Percentiles rank a stretch among this genome's conserved stretches.
Conservation (phyloP, 768 basidiomycete genomes). For the Amanita muscaria region DNA sequence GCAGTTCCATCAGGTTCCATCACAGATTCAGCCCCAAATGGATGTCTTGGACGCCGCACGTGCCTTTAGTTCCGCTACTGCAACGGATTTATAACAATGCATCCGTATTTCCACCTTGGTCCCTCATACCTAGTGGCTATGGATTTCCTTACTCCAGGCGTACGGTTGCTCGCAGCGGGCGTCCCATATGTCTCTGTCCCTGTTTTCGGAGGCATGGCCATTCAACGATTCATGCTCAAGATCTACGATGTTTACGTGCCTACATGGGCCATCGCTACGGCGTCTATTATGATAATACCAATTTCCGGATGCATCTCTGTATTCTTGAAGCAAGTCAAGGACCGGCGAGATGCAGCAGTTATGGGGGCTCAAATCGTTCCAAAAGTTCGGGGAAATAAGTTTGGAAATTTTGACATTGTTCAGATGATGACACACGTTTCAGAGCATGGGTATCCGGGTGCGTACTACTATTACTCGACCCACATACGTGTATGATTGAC, state of each 20-base stretch:
- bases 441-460: conserved; percentile 45
- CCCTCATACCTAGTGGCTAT: too few relatives aligned
- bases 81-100: too few relatives aligned
- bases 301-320: conserved; percentile 22
- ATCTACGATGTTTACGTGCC: conserved; percentile 24
- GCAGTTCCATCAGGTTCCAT: too few relatives aligned
- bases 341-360: conserved; percentile 30
- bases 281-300: conserved; percentile 25
- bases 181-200: background rate
- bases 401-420: conserved; percentile 41
- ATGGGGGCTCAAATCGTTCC: conserved; percentile 40
- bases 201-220: conserved; percentile 11
- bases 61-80: too few relatives aligned
- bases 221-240: too few relatives aligned
- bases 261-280: conserved; percentile 27
- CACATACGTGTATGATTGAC: too few relatives aligned
- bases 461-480: too few relatives aligned
- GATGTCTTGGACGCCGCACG: too few relatives aligned
- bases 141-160: conserved; percentile 2
- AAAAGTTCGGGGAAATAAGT: conserved; percentile 25
- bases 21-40: too few relatives aligned
- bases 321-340: conserved; percentile 17
- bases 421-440: conserved; percentile 26
- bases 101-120: too few relatives aligned
- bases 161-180: background rate